Conservation (phyloP, 345 rosid genomes). For the Erysimum cheiranthoides region DNA sequence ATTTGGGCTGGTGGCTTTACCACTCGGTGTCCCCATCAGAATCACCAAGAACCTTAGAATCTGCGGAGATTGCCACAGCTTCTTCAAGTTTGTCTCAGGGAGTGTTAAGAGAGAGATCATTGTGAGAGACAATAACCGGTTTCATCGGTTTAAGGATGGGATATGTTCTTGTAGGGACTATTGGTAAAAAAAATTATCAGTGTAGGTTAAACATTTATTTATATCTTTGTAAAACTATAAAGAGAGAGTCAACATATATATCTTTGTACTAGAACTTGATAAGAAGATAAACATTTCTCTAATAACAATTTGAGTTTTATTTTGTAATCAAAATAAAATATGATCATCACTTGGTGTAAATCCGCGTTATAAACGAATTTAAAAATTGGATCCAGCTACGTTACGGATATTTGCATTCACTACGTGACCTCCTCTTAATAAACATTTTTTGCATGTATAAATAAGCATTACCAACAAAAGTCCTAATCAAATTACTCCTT, state of each 20-base stretch:
- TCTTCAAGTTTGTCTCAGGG: constrained; percentile 72
- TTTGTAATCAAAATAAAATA: neutral
- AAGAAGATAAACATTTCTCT: neutral
- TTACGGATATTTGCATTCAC: constrained; percentile 36
- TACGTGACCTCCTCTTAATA: constrained; percentile 44
- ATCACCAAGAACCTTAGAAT: constrained; percentile 88
- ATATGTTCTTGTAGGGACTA: constrained; percentile 73
- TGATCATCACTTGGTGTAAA: constrained; percentile 17
- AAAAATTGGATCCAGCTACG: constrained; percentile 29
- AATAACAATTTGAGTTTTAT: too few relatives aligned
- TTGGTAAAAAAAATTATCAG: constrained; percentile 48
- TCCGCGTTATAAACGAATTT: constrained; percentile 9
- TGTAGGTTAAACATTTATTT: neutral
- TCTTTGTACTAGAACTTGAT: neutral
- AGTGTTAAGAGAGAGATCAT: constrained; percentile 65
- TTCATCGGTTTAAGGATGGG: constrained; percentile 67
- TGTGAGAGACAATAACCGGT: constrained; percentile 79
- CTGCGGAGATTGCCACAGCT: constrained; percentile 84
- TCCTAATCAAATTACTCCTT: neutral
- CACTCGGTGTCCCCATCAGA: constrained; percentile 66
- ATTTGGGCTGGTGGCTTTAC: constrained; percentile 69
- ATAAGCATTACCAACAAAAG: constrained; percentile 24
- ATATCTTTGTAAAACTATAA: neutral
- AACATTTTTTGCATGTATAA: neutral
- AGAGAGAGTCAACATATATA: neutral